These are phyloP conservation scores for Eucalyptus marginata DNA, from an alignment of 345 rosid genomes.

Conservation along the genomic window DNA sequence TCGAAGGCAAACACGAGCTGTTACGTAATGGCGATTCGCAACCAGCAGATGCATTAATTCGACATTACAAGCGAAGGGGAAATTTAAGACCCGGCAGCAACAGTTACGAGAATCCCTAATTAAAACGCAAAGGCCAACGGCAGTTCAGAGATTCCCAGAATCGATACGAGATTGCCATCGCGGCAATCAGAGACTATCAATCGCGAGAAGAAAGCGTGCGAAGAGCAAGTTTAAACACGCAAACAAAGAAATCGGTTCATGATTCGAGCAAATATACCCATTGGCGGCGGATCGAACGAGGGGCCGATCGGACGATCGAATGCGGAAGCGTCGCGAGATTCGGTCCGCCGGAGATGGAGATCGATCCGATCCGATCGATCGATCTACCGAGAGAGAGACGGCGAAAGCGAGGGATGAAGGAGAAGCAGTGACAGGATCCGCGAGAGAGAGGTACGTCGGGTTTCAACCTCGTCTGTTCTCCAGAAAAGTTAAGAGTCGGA, in stretches of 20 bases:
- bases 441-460: not conserved
- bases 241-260: not conserved
- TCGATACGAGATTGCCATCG: not conserved
- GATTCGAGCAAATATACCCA: not conserved
- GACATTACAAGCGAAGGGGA: not conserved
- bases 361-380: not conserved
- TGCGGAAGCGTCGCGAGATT: not conserved
- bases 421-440: not conserved
- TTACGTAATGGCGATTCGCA: not conserved
- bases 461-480: not conserved
- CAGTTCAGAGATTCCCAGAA: not conserved
- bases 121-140: not conserved
- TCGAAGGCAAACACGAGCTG: not conserved
- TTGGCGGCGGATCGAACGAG: not conserved
- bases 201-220: not conserved
- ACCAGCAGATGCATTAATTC: not conserved
- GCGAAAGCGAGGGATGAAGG: not conserved
- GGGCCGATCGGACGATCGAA: not conserved
- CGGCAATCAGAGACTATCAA: not conserved
- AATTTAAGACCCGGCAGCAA: not conserved
- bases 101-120: not conserved
- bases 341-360: not conserved
- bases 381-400: not conserved
- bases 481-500: not conserved
- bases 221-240: not conserved